phyloP scores from a whole-genome alignment of 345 rosid genomes.

The Syzygium aqueum region DNA sequence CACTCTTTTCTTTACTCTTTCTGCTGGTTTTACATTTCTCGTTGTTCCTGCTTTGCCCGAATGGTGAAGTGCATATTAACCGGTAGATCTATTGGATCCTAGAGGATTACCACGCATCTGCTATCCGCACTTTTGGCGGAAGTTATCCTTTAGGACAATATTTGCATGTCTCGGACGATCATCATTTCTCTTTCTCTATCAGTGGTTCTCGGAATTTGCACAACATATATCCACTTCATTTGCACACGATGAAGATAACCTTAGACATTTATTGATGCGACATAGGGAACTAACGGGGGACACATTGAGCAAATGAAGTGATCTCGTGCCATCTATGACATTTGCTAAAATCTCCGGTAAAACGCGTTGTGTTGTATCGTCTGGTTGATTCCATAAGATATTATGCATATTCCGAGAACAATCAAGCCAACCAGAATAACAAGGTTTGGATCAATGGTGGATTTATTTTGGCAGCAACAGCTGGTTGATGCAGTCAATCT shows the following conservation, averaged over 20 bases:
- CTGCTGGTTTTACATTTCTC: neutral
- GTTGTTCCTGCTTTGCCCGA: neutral
- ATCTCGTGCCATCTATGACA: neutral
- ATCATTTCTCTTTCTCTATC: too few species aligned
- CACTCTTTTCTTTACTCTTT: neutral
- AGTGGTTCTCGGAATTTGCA: too few species aligned
- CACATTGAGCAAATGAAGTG: neutral
- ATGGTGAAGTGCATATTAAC: neutral
- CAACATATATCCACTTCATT: neutral
- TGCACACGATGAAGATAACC: neutral
- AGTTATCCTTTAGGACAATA: neutral
- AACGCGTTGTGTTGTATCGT: neutral
- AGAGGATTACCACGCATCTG: neutral
- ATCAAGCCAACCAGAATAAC: neutral
- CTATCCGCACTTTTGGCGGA: neutral
- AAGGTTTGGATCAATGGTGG: neutral
- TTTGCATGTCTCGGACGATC: neutral
- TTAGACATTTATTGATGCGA: neutral
- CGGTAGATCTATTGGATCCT: neutral
- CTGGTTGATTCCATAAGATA: neutral
- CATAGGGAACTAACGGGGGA: neutral
- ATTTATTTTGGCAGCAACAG: fast-evolving
- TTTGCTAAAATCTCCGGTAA: neutral
- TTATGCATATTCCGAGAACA: neutral
- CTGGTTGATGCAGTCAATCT: neutral